Percentiles rank a stretch among this genome's conserved stretches.
phyloP scores from a whole-genome alignment of 495 filamentous ascomycete genomes.

The Podospora comata region DNA sequence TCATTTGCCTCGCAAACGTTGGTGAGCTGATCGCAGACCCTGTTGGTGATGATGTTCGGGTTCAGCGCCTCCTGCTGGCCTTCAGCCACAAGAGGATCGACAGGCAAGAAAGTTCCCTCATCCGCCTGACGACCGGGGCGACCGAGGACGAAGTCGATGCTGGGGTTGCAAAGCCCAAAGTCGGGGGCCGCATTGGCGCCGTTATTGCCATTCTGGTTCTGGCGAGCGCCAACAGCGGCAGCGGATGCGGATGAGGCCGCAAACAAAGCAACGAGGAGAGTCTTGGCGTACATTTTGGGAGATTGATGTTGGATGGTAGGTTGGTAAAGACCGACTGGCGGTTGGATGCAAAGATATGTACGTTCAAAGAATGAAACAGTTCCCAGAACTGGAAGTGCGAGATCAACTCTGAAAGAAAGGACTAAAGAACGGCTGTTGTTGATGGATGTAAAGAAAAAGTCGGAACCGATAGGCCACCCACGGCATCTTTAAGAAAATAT shows the following conservation, averaged over 20 bases:
- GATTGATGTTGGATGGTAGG: conserved; percentile 1
- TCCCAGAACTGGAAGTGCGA: conserved; percentile 30
- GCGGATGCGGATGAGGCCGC: conserved; percentile 32
- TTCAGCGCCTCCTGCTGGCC: conserved; percentile 54
- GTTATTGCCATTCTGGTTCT: conserved; percentile 38
- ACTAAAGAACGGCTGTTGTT: conserved; percentile 4
- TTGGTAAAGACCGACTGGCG: conserved; percentile 33
- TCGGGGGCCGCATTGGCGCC: conserved; percentile 35
- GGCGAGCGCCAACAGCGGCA: conserved; percentile 32
- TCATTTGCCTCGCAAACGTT: conserved; percentile 53
- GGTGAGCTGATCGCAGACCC: conserved; percentile 55
- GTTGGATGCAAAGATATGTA: conserved; percentile 18
- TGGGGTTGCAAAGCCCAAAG: conserved; percentile 55
- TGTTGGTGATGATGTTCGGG: conserved; percentile 61
- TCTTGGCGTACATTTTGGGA: conserved; percentile 33
- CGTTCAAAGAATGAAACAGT: conserved; percentile 28
- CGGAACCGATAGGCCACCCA: not conserved
- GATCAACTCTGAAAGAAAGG: conserved; percentile 31
- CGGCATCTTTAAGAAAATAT: not conserved
- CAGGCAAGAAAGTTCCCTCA: conserved; percentile 57
- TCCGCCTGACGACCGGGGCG: conserved; percentile 45
- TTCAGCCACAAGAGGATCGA: conserved; percentile 49
- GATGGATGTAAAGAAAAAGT: not conserved
- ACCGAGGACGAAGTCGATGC: conserved; percentile 55
- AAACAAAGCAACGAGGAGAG: conserved; percentile 28